A percentile compares a stretch with the other conserved stretches of the same genome.
These are phyloP conservation scores for Agarophyton chilense DNA, from an alignment of 23 red algal species.

Conservation along the genomic window DNA sequence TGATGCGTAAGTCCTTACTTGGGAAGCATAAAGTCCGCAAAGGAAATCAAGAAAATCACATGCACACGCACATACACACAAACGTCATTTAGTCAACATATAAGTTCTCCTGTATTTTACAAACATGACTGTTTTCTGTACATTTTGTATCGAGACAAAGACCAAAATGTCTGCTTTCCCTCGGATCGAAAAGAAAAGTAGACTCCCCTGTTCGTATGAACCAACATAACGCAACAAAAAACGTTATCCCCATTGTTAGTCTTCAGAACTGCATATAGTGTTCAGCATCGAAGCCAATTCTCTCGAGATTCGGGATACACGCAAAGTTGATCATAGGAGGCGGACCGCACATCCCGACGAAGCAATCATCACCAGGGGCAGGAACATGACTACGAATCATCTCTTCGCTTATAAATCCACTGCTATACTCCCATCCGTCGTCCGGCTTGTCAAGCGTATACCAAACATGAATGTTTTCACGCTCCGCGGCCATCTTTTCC, in stretches of 20 bases:
- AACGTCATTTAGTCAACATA: no score
- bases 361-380: conserved; percentile 49
- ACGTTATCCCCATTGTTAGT: no score
- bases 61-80: no score
- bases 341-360: conserved; percentile 92
- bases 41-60: no score
- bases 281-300: conserved; percentile 75
- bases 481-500: conserved; percentile 76
- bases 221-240: no score
- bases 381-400: conserved; percentile 81
- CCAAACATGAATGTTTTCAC: conserved; percentile 74
- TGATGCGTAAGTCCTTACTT: no score
- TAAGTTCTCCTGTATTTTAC: no score
- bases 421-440: conserved; percentile 66
- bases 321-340: conserved; percentile 90
- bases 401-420: conserved; percentile 82
- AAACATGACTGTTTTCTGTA: neutral
- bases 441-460: conserved; percentile 69
- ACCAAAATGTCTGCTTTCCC: neutral
- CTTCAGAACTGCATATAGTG: conserved; percentile 87
- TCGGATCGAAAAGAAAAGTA: neutral
- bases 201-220: neutral
- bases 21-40: no score
- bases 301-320: conserved; percentile 80
- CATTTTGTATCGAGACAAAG: neutral